phyloP scores from a whole-genome alignment of 1,284 basidiomycete genomes.

The Pseudomicrostroma phylloplanum region DNA sequence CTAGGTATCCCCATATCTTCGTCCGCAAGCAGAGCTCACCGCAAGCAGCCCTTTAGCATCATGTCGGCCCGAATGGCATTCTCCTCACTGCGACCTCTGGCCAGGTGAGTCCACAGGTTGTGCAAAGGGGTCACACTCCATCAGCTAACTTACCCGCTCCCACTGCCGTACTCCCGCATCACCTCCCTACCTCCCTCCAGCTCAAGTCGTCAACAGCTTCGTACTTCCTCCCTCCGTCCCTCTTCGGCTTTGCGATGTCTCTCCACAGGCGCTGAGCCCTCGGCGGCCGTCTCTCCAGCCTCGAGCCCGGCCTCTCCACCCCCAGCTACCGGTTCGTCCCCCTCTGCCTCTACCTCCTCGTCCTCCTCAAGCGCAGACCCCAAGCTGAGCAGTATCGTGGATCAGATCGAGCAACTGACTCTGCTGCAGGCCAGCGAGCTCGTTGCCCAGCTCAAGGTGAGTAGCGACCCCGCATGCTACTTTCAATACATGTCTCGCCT shows the following conservation, averaged over 20 bases:
- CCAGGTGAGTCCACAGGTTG: not conserved
- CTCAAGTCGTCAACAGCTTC: conserved; percentile 1
- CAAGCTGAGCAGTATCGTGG: conserved; percentile 76
- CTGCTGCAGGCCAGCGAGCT: conserved; percentile 96
- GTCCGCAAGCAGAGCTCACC: not conserved
- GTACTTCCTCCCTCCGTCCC: not conserved
- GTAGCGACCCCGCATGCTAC: conserved; percentile 16
- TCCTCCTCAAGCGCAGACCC: conserved; percentile 50
- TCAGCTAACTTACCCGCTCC: not conserved
- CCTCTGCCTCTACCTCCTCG: conserved; percentile 4
- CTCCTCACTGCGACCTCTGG: conserved; percentile 3
- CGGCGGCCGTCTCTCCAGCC: conserved; percentile 3
- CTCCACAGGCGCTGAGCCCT: conserved; percentile 4
- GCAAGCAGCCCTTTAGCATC: not conserved
- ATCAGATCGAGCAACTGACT: conserved; percentile 83
- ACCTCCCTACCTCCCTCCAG: conserved; percentile 1
- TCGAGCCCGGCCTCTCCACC: conserved; percentile 10
- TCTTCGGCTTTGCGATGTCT: not conserved
- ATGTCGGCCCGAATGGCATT: conserved; percentile 3
- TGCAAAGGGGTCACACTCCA: not conserved
- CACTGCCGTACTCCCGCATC: not conserved
- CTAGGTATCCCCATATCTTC: no score
- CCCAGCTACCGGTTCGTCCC: conserved; percentile 8
- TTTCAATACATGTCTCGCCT: no score
- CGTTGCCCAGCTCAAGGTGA: conserved; percentile 80